Conservation (phyloP, 2,329 filamentous ascomycete genomes). For the Shiraia bambusicola region DNA sequence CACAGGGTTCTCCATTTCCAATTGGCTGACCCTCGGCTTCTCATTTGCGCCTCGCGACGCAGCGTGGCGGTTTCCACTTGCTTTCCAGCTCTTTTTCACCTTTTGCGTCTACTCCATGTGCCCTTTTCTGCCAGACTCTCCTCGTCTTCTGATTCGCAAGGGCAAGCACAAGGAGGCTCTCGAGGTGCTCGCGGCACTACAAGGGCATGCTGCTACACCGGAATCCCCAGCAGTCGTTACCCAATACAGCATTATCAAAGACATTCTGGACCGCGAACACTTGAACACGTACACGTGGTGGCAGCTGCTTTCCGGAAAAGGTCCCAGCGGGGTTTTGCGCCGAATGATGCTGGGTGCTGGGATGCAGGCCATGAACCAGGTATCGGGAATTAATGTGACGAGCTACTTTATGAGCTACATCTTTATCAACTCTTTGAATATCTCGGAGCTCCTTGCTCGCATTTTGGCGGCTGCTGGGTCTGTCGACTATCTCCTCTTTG, state of each 20-base stretch:
- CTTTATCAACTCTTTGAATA: conserved; percentile 46
- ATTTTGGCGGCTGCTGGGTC: conserved; percentile 49
- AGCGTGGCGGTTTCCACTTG: conserved; percentile 53
- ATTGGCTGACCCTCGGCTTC: conserved; percentile 48
- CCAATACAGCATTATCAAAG: conserved; percentile 44
- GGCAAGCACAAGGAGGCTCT: conserved; percentile 50
- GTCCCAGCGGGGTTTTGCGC: conserved; percentile 45
- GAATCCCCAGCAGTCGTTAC: conserved; percentile 39
- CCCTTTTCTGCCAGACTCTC: conserved; percentile 46
- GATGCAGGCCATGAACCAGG: conserved; percentile 51
- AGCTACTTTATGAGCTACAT: conserved; percentile 47
- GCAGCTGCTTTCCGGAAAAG: conserved; percentile 47
- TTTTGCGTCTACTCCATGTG: conserved; percentile 56
- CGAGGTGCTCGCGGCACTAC: conserved; percentile 40
- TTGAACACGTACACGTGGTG: conserved; percentile 50
- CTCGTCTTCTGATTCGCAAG: conserved; percentile 55
- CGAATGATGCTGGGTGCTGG: conserved; percentile 51
- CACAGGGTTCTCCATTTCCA: conserved; percentile 48
- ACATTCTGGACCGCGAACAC: conserved; percentile 48
- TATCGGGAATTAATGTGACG: conserved; percentile 36
- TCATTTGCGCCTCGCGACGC: conserved; percentile 43
- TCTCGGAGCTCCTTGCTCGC: conserved; percentile 36
- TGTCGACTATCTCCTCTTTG: conserved; percentile 51
- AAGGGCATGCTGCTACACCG: conserved; percentile 42
- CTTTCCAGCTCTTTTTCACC: conserved; percentile 59